Evolutionary conservation across 176 grass and related monocot genomes (phyloP), one percentile per base, ranked within the genome.

Genomic region (Puccinellia tenuiflora): DNA sequence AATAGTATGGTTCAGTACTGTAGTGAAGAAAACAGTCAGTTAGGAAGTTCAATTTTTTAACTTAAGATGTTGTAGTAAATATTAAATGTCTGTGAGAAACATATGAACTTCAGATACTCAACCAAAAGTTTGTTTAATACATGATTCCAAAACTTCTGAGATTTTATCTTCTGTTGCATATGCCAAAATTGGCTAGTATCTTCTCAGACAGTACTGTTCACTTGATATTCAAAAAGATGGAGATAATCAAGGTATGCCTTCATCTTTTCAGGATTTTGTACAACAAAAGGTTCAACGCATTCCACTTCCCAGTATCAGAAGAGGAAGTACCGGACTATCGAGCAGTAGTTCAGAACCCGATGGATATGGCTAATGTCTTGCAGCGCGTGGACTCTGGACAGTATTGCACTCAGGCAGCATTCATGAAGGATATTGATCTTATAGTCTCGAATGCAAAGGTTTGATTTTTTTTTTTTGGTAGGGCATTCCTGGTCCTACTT

Each of bases 401-500:
- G 25, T 99, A 99, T 68, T 76, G 90, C 72, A 92, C 89, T 37
- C 68, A 53, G 18, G 67, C 78, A 80, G 68, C 83, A 67, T 99
- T 96, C 79, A 90, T 92, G 78, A 90, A 89, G 73, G 97, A 99
- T 82, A 87, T 99, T 60, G 93, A 96, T 84, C 93, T 99, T 71
- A 99, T 99, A 59, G 93, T 93, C 68, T 68, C 53, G 6, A 99
- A 99, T 86, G 97, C 97, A 60, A 99, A 99, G 93, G 97, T 96
- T 69, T 28, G 38, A 74, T 40, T 79, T 84, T 89, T 83, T 56
- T 65, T 57, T 63, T 56, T 65, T 57, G 54, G 45, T 50, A 37
- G n/a, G 5, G 9, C 52, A 30, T 86, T 77, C 68, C 14, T 81
- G 31, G 30, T 28, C 42, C 9, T 82, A 82, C 52, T 17, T 35